Evolutionary conservation across 371 early-diverging fungal species (phyloP).

Genomic region (Mucor plumbeus): DNA sequence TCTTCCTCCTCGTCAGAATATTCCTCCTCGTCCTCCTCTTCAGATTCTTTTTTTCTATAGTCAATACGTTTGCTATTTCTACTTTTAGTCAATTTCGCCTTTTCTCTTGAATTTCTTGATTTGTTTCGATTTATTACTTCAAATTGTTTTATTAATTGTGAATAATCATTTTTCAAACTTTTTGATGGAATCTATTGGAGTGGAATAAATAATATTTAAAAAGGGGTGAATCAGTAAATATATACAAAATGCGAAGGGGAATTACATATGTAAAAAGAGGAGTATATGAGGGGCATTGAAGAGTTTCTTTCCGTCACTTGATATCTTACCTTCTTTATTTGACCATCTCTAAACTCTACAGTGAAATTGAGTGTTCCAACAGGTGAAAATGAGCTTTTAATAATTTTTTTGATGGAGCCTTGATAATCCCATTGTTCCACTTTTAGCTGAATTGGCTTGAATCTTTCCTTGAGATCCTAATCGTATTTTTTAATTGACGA

Average conservation of each 20-base stretch:
- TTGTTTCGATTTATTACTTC: not conserved
- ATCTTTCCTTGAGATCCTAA: slow-evolving; percentile 2
- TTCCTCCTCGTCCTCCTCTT: not conserved
- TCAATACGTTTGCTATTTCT: not conserved
- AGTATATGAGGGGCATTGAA: not conserved
- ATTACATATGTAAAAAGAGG: not conserved
- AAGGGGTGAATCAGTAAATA: not conserved
- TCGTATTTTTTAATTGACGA: not conserved
- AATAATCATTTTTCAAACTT: slow-evolving; percentile 1
- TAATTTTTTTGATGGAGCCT: not conserved
- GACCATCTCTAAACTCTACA: slow-evolving; percentile 17
- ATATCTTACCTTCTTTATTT: slow-evolving; percentile 13
- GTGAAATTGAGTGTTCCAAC: slow-evolving; percentile 11
- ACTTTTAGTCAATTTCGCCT: not conserved
- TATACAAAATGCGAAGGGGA: not conserved
- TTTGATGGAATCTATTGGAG: slow-evolving; percentile 10
- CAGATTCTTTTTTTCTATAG: not conserved
- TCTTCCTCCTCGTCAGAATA: not conserved
- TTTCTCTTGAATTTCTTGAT: not conserved
- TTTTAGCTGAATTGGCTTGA: slow-evolving; percentile 3
- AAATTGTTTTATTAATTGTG: slow-evolving; percentile 12
- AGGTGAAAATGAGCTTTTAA: not conserved
- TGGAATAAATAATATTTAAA: not conserved
- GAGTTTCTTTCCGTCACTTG: not conserved
- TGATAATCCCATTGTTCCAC: not conserved